Conservation (phyloP, 176 grass and related monocot genomes). For the Cenchrus purpureus region DNA sequence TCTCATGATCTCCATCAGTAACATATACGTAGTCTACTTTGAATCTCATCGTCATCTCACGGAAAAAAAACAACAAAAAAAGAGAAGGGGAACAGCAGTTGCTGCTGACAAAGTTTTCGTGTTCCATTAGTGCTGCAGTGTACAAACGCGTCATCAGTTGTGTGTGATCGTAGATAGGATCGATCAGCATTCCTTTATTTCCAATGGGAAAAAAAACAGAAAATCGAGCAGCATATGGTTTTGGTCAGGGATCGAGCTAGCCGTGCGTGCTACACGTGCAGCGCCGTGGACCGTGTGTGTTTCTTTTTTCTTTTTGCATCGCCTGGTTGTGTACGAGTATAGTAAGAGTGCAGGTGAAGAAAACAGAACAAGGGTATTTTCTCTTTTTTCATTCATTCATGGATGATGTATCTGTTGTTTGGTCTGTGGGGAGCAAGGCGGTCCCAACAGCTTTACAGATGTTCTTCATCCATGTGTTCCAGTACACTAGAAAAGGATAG, state of each 20-base stretch:
- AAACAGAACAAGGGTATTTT: not conserved
- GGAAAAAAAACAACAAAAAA: not conserved
- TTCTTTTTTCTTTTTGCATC: not conserved
- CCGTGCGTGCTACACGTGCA: conserved; percentile 13
- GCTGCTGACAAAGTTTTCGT: not conserved
- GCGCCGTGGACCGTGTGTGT: not conserved
- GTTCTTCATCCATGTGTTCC: conserved; percentile 3
- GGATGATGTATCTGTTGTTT: conserved; percentile 13
- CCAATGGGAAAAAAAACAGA: not conserved
- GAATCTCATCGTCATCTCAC: no score
- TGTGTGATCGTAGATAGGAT: not conserved
- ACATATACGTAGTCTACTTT: not conserved
- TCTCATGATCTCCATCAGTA: not conserved
- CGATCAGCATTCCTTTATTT: not conserved
- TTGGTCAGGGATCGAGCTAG: conserved; percentile 12
- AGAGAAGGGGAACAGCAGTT: not conserved
- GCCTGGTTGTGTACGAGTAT: conserved; percentile 29
- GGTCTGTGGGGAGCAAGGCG: conserved; percentile 10
- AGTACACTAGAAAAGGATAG: no score
- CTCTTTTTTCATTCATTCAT: not conserved
- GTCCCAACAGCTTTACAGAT: conserved; percentile 18
- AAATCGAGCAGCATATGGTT: not conserved
- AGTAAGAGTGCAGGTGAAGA: conserved; percentile 27
- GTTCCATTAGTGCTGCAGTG: not conserved
- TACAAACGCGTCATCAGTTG: conserved; percentile 8